A percentile compares a stretch with the other conserved stretches of the same genome.
Evolutionary conservation across 2,329 filamentous ascomycete species (phyloP).

Genomic region (Ceratocystis eucalypticola): DNA sequence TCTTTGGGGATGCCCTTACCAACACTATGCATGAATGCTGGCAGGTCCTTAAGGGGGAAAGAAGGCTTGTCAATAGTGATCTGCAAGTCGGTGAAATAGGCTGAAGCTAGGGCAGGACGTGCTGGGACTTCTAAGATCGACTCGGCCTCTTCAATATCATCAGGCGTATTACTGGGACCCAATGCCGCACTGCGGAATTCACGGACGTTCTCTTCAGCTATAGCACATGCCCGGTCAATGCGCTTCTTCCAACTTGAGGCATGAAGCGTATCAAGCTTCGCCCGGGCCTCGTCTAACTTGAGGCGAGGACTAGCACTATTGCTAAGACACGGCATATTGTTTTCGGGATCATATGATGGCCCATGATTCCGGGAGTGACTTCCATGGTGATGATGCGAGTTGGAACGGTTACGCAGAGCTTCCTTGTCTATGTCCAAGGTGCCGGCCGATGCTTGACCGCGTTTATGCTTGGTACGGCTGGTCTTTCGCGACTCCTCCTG

Average conservation of each 20-base stretch:
- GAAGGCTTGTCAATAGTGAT: constrained; percentile 83
- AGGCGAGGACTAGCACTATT: constrained; percentile 19
- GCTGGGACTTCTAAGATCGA: constrained; percentile 74
- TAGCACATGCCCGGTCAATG: constrained; percentile 62
- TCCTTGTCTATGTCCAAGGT: constrained; percentile 17
- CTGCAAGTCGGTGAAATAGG: constrained; percentile 71
- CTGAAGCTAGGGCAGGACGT: constrained; percentile 68
- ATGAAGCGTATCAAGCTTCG: constrained; percentile 65
- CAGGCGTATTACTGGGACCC: constrained; percentile 66
- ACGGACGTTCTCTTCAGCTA: constrained; percentile 59
- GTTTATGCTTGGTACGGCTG: constrained; percentile 35
- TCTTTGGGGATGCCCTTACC: constrained; percentile 94
- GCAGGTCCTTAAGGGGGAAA: constrained; percentile 69
- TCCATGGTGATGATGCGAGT: constrained; percentile 32
- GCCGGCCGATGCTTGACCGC: constrained; percentile 21
- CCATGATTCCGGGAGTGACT: constrained; percentile 35
- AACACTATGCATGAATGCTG: constrained; percentile 71
- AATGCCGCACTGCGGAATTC: constrained; percentile 70
- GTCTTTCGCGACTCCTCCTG: constrained; percentile 50
- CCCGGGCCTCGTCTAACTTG: constrained; percentile 60
- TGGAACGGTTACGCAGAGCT: constrained; percentile 28
- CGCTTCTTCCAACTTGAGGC: constrained; percentile 83
- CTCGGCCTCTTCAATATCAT: constrained; percentile 71
- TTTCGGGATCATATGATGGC: constrained; percentile 71
- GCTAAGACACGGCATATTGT: constrained; percentile 34